A percentile compares a stretch with the other conserved stretches of the same genome.
These are phyloP conservation scores for Baudoinia panamericana DNA, from an alignment of 495 filamentous ascomycete genomes.

Conservation along the genomic window DNA sequence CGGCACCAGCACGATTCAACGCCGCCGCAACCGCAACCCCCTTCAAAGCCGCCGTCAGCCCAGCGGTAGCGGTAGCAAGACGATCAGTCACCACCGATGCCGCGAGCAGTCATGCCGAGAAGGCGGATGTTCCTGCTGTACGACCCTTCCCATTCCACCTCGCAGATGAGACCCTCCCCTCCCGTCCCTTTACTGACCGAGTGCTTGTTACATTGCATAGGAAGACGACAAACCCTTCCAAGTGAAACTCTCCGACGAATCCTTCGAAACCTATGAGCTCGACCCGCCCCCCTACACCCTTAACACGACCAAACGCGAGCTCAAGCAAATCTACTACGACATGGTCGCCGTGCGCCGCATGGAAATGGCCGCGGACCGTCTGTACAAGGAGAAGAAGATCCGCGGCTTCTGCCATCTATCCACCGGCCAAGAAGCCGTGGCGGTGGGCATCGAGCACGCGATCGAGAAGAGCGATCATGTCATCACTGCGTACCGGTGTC, in stretches of 20 bases:
- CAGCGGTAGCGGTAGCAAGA: constrained; percentile 35
- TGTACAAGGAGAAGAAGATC: constrained; percentile 99
- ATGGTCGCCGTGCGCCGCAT: constrained; percentile 93
- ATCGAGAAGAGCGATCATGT: constrained; percentile 81
- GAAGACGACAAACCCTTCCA: constrained; percentile 90
- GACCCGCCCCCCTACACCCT: constrained; percentile 87
- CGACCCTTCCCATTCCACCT: constrained; percentile 12
- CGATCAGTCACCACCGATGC: constrained; percentile 88
- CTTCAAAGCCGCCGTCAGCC: constrained; percentile 15
- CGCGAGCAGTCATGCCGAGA: constrained; percentile 77
- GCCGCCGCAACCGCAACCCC: too few relatives aligned
- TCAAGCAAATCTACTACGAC: constrained; percentile 97
- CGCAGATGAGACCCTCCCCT: neutral
- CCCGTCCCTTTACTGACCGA: neutral
- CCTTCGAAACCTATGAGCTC: constrained; percentile 98
- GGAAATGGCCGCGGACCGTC: constrained; percentile 95
- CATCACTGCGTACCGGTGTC: constrained; percentile 96
- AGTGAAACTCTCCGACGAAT: constrained; percentile 85
- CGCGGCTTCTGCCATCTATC: constrained; percentile 98
- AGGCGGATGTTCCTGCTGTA: constrained; percentile 62
- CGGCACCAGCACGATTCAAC: constrained; percentile 41
- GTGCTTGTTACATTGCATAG: constrained; percentile 33
- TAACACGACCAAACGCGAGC: constrained; percentile 85
- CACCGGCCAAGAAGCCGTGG: constrained; percentile 93
- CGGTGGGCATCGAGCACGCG: constrained; percentile 91